phyloP scores from a whole-genome alignment of 2,329 filamentous ascomycete genomes.

The Bisporella sp. region DNA sequence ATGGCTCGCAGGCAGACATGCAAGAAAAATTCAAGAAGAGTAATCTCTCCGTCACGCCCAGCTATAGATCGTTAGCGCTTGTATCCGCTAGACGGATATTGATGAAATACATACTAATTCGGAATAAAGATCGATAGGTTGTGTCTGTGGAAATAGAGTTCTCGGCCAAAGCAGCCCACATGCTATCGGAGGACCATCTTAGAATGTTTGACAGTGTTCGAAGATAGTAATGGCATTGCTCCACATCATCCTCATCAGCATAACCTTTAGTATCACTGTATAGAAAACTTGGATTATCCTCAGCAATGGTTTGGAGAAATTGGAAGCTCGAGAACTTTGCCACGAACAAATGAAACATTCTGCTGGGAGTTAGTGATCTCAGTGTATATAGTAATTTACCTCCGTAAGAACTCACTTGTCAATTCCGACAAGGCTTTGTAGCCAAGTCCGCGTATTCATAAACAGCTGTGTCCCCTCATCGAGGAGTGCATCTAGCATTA shows the following conservation, averaged over 20 bases:
- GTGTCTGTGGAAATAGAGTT: conserved; percentile 46
- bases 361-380: conserved; percentile 23
- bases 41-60: conserved; percentile 47
- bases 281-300: conserved; percentile 12
- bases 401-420: conserved; percentile 43
- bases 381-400: conserved; percentile 11
- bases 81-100: not conserved
- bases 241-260: conserved; percentile 59
- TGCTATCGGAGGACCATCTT: conserved; percentile 57
- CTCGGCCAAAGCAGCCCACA: conserved; percentile 64
- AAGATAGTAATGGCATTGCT: conserved; percentile 72
- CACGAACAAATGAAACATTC: conserved; percentile 55
- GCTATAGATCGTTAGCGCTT: conserved; percentile 30
- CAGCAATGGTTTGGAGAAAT: conserved; percentile 37
- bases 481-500: conserved; percentile 71
- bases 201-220: conserved; percentile 68
- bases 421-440: conserved; percentile 59
- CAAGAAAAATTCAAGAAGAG: conserved; percentile 62
- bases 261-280: conserved; percentile 29
- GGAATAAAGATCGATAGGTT: conserved; percentile 35
- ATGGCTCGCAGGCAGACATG: conserved; percentile 60
- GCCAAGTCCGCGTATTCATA: conserved; percentile 73
- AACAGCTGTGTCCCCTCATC: conserved; percentile 69
- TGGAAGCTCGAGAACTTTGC: conserved; percentile 48
- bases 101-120: conserved; percentile 45